Evolutionary conservation across 345 rosid species (phyloP), one percentile per base, ranked within the genome.

Genomic region (Acer negundo): DNA sequence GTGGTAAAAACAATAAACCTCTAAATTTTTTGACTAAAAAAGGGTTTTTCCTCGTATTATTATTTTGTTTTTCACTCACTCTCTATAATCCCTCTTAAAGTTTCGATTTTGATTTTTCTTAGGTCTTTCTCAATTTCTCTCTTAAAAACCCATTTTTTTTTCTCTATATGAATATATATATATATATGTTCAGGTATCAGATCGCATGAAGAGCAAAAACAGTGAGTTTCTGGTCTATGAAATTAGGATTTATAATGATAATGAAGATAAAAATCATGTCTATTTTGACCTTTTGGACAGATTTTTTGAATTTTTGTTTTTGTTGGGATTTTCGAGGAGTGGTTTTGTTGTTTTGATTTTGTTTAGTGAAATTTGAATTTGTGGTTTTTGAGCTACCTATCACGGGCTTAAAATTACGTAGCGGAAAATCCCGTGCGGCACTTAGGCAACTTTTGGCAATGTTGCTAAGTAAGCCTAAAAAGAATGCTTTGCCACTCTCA

Each of bases 221-320:
- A 77, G 89, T 82, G 51, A 35, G 56, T 49, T 55, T 67, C 40
- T 67, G 85, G 84, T 88, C 85, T 86, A 69, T 77, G 63, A 72
- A 64, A 80, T 86, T 88, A 86, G 89, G 90, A 90, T 75, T 85
- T 72, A 75, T 61, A 65, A 72, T 66, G 35, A 19, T 26, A 10
- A 26, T 13, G 73, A 46, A 44, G 15, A 4, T 68, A 12, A 11
- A 68, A 22, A n/a, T 1, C 0, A 19, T 4, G 28, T 44, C 6
- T 68, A n/a, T n/a, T n/a, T n/a, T n/a, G n/a, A n/a, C n/a, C 4
- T 13, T 10, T 44, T 53, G 42, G 68, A 69, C 6, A 11, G 66
- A 7, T 1, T 47, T 42, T 22, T 4, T 11, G 66, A 65, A 26
- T 31, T 55, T 7, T 38, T 13, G 38, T 15, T 65, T 13, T 26